Evolutionary conservation across 768 basidiomycete species (phyloP).

Genomic region (Hemileccinum impolitum): DNA sequence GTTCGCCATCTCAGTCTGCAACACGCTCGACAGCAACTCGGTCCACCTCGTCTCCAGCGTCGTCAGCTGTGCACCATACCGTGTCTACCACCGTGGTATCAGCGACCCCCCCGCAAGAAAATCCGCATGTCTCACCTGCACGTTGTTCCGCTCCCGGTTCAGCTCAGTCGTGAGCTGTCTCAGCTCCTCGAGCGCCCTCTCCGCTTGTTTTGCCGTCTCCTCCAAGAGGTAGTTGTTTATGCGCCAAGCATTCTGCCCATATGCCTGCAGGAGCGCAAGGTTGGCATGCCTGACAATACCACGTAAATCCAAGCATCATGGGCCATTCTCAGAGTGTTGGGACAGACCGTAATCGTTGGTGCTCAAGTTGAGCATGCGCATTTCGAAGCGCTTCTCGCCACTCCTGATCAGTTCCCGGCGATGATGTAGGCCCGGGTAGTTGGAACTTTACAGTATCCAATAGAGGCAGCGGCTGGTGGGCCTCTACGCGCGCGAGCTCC

Average conservation of each 20-base stretch:
- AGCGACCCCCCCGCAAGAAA: no score
- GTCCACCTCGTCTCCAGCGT: slow-evolving; percentile 88
- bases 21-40: slow-evolving; percentile 81
- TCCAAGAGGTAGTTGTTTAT: slow-evolving; percentile 89
- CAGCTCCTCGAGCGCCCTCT: slow-evolving; percentile 71
- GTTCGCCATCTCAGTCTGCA: slow-evolving; percentile 96
- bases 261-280: slow-evolving; percentile 75
- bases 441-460: slow-evolving; percentile 75
- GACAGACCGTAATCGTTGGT: slow-evolving; percentile 73
- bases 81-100: slow-evolving; percentile 52
- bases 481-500: slow-evolving; percentile 72
- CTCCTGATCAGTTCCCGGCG: slow-evolving; percentile 66
- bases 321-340: background rate
- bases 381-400: slow-evolving; percentile 76
- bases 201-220: slow-evolving; percentile 66
- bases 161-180: slow-evolving; percentile 78
- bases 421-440: slow-evolving; percentile 61
- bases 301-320: slow-evolving; percentile 8
- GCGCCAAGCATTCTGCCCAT: slow-evolving; percentile 89
- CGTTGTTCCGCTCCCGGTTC: slow-evolving; percentile 86
- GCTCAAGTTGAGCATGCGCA: slow-evolving; percentile 79
- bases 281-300: slow-evolving; percentile 70
- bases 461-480: slow-evolving; percentile 58
- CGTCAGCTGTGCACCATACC: slow-evolving; percentile 73
- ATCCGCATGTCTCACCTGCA: no score